A percentile compares a stretch with the other conserved stretches of the same genome.
Conservation (phyloP, 176 grass and related monocot genomes). For the Ensete glaucum region DNA sequence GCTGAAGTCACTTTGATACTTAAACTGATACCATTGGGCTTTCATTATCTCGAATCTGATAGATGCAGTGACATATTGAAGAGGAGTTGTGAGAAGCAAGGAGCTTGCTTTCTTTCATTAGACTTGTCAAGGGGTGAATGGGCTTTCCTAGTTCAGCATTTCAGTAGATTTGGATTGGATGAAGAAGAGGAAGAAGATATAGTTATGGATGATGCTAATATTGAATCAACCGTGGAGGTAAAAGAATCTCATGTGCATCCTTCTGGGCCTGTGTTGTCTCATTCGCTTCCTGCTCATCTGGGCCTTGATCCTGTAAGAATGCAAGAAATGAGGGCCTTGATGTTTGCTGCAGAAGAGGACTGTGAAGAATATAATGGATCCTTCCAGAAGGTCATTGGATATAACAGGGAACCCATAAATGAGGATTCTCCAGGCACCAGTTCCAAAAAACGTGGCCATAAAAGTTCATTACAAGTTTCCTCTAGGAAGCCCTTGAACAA, state of each 20-base stretch:
- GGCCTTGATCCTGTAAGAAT: conserved; percentile 78
- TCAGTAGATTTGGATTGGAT: conserved; percentile 92
- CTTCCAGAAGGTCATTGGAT: conserved; percentile 35
- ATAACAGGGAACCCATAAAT: conserved; percentile 41
- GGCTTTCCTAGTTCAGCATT: conserved; percentile 83
- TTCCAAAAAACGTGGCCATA: conserved; percentile 30
- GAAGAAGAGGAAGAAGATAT: conserved; percentile 75
- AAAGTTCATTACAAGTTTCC: conserved; percentile 49
- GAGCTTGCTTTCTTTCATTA: conserved; percentile 76
- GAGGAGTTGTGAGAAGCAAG: conserved; percentile 39
- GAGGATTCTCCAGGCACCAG: conserved; percentile 46
- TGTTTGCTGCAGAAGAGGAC: conserved; percentile 55
- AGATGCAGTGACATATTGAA: conserved; percentile 30
- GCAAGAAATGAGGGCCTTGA: conserved; percentile 60
- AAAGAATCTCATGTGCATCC: conserved; percentile 35
- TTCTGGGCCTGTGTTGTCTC: conserved; percentile 53
- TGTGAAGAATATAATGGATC: conserved; percentile 38
- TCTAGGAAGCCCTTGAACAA: conserved; percentile 43
- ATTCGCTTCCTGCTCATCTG: conserved; percentile 85
- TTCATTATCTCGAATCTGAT: conserved; percentile 20
- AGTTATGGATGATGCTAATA: conserved; percentile 46
- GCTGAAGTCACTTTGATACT: conserved; percentile 76
- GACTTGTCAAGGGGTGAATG: conserved; percentile 45
- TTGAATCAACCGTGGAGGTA: conserved; percentile 35
- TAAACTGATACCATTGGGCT: conserved; percentile 3